Evolutionary conservation across 768 basidiomycete species (phyloP), one percentile per base, ranked within the genome.

Genomic region (Ramaria sp.): DNA sequence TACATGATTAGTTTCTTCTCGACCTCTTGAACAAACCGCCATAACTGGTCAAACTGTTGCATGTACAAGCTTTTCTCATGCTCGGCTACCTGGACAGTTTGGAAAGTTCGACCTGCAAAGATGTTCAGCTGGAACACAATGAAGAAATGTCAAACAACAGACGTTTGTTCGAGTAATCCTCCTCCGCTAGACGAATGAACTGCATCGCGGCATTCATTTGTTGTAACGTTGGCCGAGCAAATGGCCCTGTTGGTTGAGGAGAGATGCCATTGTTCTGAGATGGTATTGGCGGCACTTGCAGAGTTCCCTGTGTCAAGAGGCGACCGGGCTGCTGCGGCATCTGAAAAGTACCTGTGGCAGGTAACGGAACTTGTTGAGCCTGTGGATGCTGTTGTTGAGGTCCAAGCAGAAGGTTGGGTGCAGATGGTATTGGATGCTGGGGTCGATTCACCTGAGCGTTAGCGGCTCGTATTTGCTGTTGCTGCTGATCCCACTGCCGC

Each of bases 51-150:
- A 30, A 86, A 69, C 5, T 76, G 42, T 22, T 65, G 63, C 53
- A 73, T 76, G 61, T 78, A 87, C 54, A 81, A 81, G 43, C 70
- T 57, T 45, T 78, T 73, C 57, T 81, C 81, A 1, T 81, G 79
- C 9, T 75, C 70, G 4, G 81, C 73, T 27, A 86, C 62, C 17
- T 75, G 73, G 17, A 72, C 63, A 7, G 62, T 49, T 9, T 63
- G 52, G 65, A 75, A 72, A 1, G 22, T 52, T 33, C 47, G 57
- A 33, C 42, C 45, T 57, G 38, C 24, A 49, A 2, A 49, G 24
- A 33, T 2, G 1, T 2, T 27, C 11, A 33, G 31, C 27, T 24
- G 17, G 1, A 30, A 24, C 9, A 49, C n/a, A 43, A 6, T 9
- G n/a, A 49, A 49, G 10, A 49, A 27, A 49, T 10, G 24, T 2